Conservation (phyloP, 108 stramenopile species). For the Nannochloropsis gaditana region DNA sequence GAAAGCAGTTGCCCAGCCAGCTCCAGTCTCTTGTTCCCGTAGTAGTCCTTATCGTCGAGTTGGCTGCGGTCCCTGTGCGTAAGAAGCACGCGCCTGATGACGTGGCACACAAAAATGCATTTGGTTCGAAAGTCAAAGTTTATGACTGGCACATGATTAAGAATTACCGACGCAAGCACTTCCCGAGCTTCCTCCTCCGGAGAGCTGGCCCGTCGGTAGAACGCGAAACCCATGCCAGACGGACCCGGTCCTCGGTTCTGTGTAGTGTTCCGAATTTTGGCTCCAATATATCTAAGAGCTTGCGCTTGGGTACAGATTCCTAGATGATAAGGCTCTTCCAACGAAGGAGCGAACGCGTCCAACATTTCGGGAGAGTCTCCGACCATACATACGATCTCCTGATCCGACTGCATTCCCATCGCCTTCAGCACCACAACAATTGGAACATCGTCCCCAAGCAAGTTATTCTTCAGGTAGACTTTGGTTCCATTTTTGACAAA, state of each 20-base stretch:
- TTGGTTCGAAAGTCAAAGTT: constrained; percentile 78
- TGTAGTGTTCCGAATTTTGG: constrained; percentile 73
- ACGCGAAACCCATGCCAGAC: neutral
- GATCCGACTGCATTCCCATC: constrained; percentile 88
- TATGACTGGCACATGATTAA: constrained; percentile 89
- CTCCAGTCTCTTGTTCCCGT: constrained; percentile 96
- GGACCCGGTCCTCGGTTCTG: constrained; percentile 45
- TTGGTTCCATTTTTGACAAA: constrained; percentile 42
- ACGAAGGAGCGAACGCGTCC: constrained; percentile 72
- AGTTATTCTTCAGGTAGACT: constrained; percentile 91
- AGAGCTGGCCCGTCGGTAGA: constrained; percentile 27
- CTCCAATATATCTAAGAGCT: constrained; percentile 73
- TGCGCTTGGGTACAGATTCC: constrained; percentile 84
- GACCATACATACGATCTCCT: constrained; percentile 90
- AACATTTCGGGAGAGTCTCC: constrained; percentile 60
- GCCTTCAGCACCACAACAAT: constrained; percentile 88
- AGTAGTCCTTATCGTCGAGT: constrained; percentile 96
- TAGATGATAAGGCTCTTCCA: constrained; percentile 77
- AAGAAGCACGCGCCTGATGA: constrained; percentile 80
- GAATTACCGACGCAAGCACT: constrained; percentile 83
- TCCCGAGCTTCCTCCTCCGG: constrained; percentile 92
- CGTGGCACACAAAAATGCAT: constrained; percentile 72
- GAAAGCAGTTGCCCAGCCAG: constrained; percentile 90
- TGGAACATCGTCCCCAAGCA: constrained; percentile 93
- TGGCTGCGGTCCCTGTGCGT: constrained; percentile 72